phyloP scores from a whole-genome alignment of 2,329 filamentous ascomycete species.

The Ambrosiella xylebori region DNA sequence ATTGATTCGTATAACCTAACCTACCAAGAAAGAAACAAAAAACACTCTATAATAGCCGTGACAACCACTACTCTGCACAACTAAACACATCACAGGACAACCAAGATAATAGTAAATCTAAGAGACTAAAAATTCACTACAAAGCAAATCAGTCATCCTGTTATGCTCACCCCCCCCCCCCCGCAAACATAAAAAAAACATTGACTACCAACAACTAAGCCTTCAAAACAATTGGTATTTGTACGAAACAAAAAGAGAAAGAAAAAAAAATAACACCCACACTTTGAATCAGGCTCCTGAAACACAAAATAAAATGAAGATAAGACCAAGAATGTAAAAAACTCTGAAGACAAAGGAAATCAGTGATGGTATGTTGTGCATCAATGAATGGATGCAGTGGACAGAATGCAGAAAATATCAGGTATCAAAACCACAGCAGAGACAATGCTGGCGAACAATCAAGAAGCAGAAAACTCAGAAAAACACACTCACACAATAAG shows the following conservation, averaged over 20 bases:
- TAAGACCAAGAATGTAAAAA: conserved; percentile 1
- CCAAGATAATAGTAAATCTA: background rate
- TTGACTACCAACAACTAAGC: background rate
- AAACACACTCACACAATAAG: background rate
- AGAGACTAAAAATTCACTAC: background rate
- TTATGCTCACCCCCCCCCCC: background rate
- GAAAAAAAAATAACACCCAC: conserved; percentile 6
- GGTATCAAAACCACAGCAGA: background rate
- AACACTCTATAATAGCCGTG: too few relatives aligned
- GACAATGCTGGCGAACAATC: background rate
- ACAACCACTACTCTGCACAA: background rate
- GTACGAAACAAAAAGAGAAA: background rate
- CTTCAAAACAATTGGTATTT: conserved; percentile 4
- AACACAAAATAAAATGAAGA: conserved; percentile 1
- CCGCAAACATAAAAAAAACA: background rate
- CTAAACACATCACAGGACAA: background rate
- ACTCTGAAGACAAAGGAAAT: background rate
- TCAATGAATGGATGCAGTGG: background rate
- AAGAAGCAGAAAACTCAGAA: background rate
- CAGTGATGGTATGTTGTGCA: background rate
- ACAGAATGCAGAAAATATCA: background rate
- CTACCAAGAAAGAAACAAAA: too few relatives aligned
- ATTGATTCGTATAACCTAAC: too few relatives aligned
- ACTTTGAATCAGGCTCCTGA: background rate
- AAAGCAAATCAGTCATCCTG: background rate